Base-by-base conservation (phyloP, 495 filamentous ascomycete species). In the Thozetella sp. region DNA sequence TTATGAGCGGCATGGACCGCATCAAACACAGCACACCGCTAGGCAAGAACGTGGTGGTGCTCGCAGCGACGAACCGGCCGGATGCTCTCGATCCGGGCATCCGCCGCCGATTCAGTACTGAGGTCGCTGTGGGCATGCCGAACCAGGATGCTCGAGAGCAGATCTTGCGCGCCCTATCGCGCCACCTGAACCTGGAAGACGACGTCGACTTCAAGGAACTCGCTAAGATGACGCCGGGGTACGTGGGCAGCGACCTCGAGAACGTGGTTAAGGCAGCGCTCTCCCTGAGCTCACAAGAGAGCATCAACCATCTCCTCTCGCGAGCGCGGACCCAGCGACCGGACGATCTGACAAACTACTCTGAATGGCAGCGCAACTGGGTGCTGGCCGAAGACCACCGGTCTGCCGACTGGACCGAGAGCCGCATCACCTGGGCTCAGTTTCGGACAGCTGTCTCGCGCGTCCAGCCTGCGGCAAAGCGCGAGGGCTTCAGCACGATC, bases 401-500 rank as follows among this genome's bases (percentile, higher is more conserved):
- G 48, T 22, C 50, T 2, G 61, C 61, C 1, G 57, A 62, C 6
- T 70, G 71, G 71, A 57, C 48, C 34, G 59, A 67, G 40, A 66
- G 53, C 55, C 54, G 56, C 55, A 66, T 80, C 62, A 73, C 71
- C 30, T 70, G 70, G 43, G 71, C 75, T 6, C 91, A 95, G 56
- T 95, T 96, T 72, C 74, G 88, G 24, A 81, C 82, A 4, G 95
- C 94, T 24, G 80, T 97, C 25, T 86, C 90, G 40, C 88, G 87
- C 65, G 93, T 98, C 56, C 93, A 96, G 60, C 96, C 95, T 2
- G 97, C 93, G 1, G 90, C 92, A 20, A 96, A 96, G 69, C 88
- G 95, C 19, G 96, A 99, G 78, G 95, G 95, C 60, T 99, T 99
- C 74, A 92, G 93, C 25, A 97, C 93, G 1, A 92, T 98, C 48